Conservation (phyloP, 108 stramenopile genomes). For the Schizochytrium sp. region DNA sequence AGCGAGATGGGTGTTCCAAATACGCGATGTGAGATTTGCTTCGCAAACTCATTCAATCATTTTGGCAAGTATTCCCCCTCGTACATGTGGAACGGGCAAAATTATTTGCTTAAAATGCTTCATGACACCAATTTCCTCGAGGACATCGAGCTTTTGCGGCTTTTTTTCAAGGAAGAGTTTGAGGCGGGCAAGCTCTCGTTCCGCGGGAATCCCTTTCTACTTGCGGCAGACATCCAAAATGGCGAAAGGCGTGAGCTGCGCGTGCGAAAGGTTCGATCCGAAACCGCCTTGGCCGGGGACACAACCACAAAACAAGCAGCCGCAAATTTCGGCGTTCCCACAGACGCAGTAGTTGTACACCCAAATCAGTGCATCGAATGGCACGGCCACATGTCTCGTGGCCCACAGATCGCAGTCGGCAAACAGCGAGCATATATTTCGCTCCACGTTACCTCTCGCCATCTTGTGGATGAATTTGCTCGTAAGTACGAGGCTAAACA, state of each 20-base stretch:
- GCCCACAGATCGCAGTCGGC: not conserved
- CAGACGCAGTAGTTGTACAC: not conserved
- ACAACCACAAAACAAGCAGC: not conserved
- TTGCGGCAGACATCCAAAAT: not conserved
- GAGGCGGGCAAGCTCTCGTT: not conserved
- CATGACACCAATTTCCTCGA: not conserved
- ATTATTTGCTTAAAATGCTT: constrained; percentile 2
- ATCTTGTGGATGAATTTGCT: not conserved
- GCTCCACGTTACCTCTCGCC: not conserved
- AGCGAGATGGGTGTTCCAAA: constrained; percentile 3
- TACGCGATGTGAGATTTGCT: not conserved
- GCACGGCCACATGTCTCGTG: not conserved
- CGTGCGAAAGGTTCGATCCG: not conserved
- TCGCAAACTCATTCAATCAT: not conserved
- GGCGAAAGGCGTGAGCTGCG: not conserved
- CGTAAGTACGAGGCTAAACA: not conserved
- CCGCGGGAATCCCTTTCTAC: not conserved
- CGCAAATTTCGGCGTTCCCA: not conserved
- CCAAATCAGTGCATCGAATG: not conserved
- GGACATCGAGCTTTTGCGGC: not conserved
- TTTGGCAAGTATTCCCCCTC: not conserved
- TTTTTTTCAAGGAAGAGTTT: not conserved
- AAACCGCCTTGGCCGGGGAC: not conserved
- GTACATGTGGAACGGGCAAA: constrained; percentile 2
- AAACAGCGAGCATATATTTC: not conserved